Evolutionary conservation across 208 protist genomes (phyloP), one percentile per base, ranked within the genome.

Genomic region (Sergeia podlipaevii): DNA sequence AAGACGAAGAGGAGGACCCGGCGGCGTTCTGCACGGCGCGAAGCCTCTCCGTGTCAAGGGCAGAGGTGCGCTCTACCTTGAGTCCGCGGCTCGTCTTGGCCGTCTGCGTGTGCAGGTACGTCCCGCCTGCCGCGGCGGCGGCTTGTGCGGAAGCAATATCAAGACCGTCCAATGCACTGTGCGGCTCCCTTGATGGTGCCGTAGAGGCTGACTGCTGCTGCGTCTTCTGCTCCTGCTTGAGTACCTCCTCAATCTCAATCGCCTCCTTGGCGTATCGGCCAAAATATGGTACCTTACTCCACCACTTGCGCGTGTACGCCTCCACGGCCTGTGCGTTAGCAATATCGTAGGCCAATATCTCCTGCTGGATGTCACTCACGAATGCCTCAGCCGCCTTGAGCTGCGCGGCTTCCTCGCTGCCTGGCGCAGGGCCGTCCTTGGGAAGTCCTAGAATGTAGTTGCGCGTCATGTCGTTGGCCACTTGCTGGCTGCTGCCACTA

Each of bases 241-340:
- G 58, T 50, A 39, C 63, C 27, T 58, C 64, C 72, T 70, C 73
- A 15, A 39, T 50, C 64, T 65, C 64, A n/a, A 80, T 39, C 17
- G 54, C 50, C 10, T 41, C 60, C 42, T 67, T 71, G 13, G 74
- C 63, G 32, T 61, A 69, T 1, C 74, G 74, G 15, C 82, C 77
- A 32, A 90, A 72, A 41, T 60, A 80, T 0, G 84, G 79, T 17
- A 91, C 61, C 17, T 54, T 67, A 30, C 56, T 66, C 84, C 78
- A 88, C 57, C 70, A 81, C 34, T 48, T 46, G 7, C 59, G 65
- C 34, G 76, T 72, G 68, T 87, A 87, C 32, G 70, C 56, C 68
- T 88, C 77, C 67, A 89, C 81, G 4, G 85, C 85, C 17, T 70
- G 73, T n/a, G 80, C 80, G 45, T 92, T 92, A 24, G 80, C 85